Evolutionary conservation across 2,329 filamentous ascomycete genomes (phyloP), one percentile per base, ranked within the genome.

Genomic region (Calonectria hongkongensis): DNA sequence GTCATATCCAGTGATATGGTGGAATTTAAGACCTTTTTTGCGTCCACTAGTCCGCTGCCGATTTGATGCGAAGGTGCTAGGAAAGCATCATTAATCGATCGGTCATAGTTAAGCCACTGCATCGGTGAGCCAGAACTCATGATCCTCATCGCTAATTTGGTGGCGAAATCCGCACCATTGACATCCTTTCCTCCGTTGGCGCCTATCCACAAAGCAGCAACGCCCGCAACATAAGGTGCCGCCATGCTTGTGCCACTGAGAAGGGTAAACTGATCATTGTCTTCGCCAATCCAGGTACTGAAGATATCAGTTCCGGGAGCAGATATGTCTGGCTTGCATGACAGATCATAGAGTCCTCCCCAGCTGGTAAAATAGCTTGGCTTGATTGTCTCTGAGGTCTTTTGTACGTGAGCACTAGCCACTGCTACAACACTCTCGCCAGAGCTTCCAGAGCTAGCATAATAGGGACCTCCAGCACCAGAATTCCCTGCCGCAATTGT

Each of bases 201-300:
- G 33, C 54, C n/a, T 5, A 60, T 60, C 54, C 54, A 60, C 21
- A 60, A 27, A 6, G 54, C 54, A 15, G 54, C 54, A 41, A 60
- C 33, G 1, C 54, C 54, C 2, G 54, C 54, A 5, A 60, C 15
- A 12, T 60, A 60, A 12, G 54, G 54, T 5, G 54, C 54, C 41
- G 54, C 54, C 54, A 60, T 60, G 33, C 54, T 60, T 41, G 54
- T 60, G 2, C 54, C 54, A 12, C 54, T 60, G n/a, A 60, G 54
- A 3, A 60, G 30, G 2, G 54, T 60, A 18, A 60, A 60, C 33
- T 60, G 54, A 8, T 60, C 4, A 3, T 60, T 60, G 7, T 41
- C 21, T 15, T 27, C 36, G 5, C 54, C 54, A 28, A 41, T 41
- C 54, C 54, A 60, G 6, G 54, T 60, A 36, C 54, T 60, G 36